Evolutionary conservation across 495 filamentous ascomycete species (phyloP).

Genomic region (Pyrenula massariospora): DNA sequence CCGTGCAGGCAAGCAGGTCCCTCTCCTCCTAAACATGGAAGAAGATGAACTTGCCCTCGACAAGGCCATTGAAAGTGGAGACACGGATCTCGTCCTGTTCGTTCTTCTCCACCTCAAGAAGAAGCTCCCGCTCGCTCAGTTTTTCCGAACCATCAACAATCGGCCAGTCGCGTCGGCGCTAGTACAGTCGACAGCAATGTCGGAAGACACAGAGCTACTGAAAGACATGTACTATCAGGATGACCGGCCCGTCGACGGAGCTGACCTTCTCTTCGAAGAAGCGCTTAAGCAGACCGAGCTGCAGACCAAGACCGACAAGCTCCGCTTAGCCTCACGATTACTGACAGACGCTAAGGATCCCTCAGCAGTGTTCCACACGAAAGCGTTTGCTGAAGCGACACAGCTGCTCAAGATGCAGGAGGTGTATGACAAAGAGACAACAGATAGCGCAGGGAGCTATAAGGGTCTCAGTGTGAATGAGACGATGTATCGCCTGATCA

Average conservation of each 20-base stretch:
- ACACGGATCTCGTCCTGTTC: slow-evolving; percentile 82
- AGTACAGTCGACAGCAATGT: slow-evolving; percentile 69
- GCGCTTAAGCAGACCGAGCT: slow-evolving; percentile 55
- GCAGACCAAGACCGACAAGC: slow-evolving; percentile 61
- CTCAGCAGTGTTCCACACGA: slow-evolving; percentile 51
- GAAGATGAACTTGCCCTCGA: slow-evolving; percentile 92
- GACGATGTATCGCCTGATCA: slow-evolving; percentile 74
- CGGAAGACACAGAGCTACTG: slow-evolving; percentile 68
- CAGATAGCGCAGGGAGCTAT: slow-evolving; percentile 47
- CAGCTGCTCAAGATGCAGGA: slow-evolving; percentile 77
- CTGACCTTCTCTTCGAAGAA: slow-evolving; percentile 75
- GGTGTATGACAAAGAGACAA: slow-evolving; percentile 67
- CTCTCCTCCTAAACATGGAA: slow-evolving; percentile 87
- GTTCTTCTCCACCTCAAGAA: slow-evolving; percentile 83
- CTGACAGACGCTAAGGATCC: slow-evolving; percentile 76
- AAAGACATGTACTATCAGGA: slow-evolving; percentile 98
- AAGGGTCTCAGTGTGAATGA: slow-evolving; percentile 78
- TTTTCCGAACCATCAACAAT: slow-evolving; percentile 85
- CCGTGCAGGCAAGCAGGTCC: slow-evolving; percentile 87
- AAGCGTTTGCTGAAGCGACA: slow-evolving; percentile 63
- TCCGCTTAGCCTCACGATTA: slow-evolving; percentile 71
- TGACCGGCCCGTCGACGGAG: slow-evolving; percentile 80
- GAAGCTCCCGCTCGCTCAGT: slow-evolving; percentile 78
- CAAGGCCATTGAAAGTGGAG: slow-evolving; percentile 92
- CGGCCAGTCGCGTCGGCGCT: slow-evolving; percentile 81